A percentile compares a stretch with the other conserved stretches of the same genome.
Evolutionary conservation across 768 basidiomycete genomes (phyloP).

Genomic region (Rubroboletus pulcherrimus): DNA sequence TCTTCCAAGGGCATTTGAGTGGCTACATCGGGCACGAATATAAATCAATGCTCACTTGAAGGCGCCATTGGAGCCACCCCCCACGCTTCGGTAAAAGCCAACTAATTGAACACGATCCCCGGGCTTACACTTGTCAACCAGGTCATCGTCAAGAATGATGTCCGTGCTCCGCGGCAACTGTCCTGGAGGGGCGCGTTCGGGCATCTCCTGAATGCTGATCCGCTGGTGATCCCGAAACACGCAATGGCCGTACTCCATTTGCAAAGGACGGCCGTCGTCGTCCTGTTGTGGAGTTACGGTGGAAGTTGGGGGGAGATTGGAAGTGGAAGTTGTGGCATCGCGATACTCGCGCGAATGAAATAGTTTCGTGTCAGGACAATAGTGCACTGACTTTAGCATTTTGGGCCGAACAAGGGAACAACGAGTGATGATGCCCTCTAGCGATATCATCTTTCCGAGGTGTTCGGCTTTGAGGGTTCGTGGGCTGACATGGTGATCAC

Average conservation of each 20-base stretch:
- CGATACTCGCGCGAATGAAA: constrained; percentile 91
- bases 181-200: constrained; percentile 95
- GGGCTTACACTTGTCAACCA: constrained; percentile 97
- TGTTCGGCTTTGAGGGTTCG: constrained; percentile 84
- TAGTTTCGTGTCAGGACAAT: constrained; percentile 78
- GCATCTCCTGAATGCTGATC: constrained; percentile 99
- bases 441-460: constrained; percentile 92
- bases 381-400: constrained; percentile 96
- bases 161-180: constrained; percentile 96
- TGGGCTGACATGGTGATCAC: constrained; percentile 96
- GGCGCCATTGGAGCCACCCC: constrained; percentile 85
- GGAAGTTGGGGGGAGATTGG: constrained; percentile 80
- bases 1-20: constrained; percentile 39
- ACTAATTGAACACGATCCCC: constrained; percentile 97
- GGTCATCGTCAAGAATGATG: constrained; percentile 91
- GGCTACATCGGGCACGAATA: constrained; percentile 2
- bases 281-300: constrained; percentile 88
- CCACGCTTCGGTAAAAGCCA: constrained; percentile 90
- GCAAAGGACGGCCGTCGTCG: constrained; percentile 80
- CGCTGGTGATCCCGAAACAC: constrained; percentile 96
- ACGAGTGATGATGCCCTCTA: constrained; percentile 97
- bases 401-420: constrained; percentile 98
- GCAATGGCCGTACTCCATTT: constrained; percentile 90
- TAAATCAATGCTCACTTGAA: constrained; percentile 69
- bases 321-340: constrained; percentile 85